Percentiles rank a stretch among this genome's conserved stretches.
Evolutionary conservation across 1,139 yeast genomes (phyloP).

Genomic region (Torulaspora pretoriensis): DNA sequence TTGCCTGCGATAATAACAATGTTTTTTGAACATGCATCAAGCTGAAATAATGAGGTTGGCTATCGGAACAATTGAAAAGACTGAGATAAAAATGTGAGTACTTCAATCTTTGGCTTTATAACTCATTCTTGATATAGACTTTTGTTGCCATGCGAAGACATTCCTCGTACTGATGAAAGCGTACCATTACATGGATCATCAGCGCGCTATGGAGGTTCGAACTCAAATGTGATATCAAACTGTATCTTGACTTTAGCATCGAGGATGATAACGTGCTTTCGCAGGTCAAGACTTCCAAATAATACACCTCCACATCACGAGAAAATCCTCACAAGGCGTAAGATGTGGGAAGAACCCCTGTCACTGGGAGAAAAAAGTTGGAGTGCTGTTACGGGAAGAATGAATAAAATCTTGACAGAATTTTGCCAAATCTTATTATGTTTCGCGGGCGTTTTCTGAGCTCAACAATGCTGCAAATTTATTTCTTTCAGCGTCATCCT

Average conservation of each 20-base stretch:
- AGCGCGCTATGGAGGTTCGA: too few relatives aligned
- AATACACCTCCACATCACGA: not conserved
- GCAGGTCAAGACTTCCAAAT: too few relatives aligned
- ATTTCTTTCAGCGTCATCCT: conserved; percentile 46
- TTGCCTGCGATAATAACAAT: not conserved
- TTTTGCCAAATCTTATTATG: not conserved
- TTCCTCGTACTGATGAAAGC: too few relatives aligned
- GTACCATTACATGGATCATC: too few relatives aligned
- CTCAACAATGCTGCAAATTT: conserved; percentile 32
- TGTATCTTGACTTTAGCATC: too few relatives aligned
- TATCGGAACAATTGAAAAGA: not conserved
- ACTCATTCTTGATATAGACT: not conserved
- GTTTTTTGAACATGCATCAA: not conserved
- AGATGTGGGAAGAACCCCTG: too few relatives aligned
- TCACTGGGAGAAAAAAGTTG: too few relatives aligned
- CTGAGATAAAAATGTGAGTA: not conserved
- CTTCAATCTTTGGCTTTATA: not conserved
- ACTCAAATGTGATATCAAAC: too few relatives aligned
- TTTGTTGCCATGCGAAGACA: not conserved
- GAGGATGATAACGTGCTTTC: too few relatives aligned
- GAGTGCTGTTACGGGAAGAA: not conserved
- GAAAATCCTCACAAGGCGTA: not conserved
- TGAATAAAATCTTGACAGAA: not conserved
- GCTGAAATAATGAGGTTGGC: not conserved
- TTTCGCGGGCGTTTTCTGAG: conserved; percentile 34